Percentiles rank a stretch among this genome's conserved stretches.
Evolutionary conservation across 2,329 filamentous ascomycete genomes (phyloP).

Genomic region (Diaporthe ampelina): DNA sequence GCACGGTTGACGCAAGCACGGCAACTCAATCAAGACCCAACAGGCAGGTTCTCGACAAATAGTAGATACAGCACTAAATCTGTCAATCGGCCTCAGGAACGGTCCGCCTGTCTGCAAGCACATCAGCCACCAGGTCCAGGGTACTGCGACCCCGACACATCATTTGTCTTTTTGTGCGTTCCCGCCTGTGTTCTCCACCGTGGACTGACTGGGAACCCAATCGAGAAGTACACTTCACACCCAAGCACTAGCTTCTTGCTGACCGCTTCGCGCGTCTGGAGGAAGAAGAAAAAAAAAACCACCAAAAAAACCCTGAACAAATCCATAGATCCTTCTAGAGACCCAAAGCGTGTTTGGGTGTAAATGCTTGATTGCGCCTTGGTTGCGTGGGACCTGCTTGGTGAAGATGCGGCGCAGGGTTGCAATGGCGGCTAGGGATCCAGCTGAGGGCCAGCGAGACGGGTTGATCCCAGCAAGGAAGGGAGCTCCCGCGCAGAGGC

Average conservation of each 20-base stretch:
- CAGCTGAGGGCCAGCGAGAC: conserved; percentile 13
- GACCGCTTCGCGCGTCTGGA: neutral
- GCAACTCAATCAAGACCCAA: conserved; percentile 4
- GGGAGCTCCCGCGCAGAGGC: conserved; percentile 36
- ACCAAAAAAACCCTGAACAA: neutral
- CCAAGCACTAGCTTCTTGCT: neutral
- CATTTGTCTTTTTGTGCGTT: neutral
- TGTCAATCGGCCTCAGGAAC: conserved; percentile 24
- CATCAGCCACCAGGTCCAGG: conserved; percentile 5
- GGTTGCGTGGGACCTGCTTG: conserved; percentile 4
- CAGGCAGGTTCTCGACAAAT: neutral
- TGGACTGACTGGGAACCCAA: neutral
- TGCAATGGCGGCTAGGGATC: conserved; percentile 39
- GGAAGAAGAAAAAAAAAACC: neutral
- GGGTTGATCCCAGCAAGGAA: conserved; percentile 35
- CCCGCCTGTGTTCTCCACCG: neutral
- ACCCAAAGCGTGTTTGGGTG: neutral
- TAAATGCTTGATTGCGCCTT: neutral
- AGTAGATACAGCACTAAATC: neutral
- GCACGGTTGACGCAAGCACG: conserved; percentile 31
- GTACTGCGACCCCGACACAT: neutral
- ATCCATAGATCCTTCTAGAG: neutral
- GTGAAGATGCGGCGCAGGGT: conserved; percentile 23
- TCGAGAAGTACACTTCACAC: neutral
- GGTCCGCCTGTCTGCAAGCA: conserved; percentile 15